Base-by-base conservation (phyloP, 768 basidiomycete genomes). In the Lepiota subincarnata region DNA sequence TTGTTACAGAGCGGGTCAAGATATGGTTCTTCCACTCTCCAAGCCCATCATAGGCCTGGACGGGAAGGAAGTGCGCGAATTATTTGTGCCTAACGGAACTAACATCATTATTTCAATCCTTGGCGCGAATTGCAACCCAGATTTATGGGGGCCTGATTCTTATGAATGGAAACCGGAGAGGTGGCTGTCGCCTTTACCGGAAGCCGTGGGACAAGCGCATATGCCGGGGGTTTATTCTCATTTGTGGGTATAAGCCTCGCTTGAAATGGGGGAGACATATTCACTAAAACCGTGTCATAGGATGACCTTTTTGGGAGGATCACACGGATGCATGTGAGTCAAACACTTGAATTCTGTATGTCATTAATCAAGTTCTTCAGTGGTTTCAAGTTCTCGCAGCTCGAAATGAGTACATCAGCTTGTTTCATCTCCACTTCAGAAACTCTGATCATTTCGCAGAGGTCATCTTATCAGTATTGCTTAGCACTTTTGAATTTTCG, bases 141-240 rank as follows among this genome's bases (percentile, higher is more conserved):
- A 59, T 1, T 56, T 73, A 1, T 78, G 76, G 76, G 76, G 75
- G 1, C 57, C 59, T 6, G 75, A 78, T 55, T 66, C 72, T 2
- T 35, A 65, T 8, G 70, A 72, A 49, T 78, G 72, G 70, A 72
- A 66, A 49, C 75, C 76, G 6, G 75, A 76, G 50, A 66, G 75
- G 34, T 78, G 73, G 73, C 59, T 75, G 5, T 60, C 62, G 1
- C 64, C 66, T 1, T 61, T 74, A n/a, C 75, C 73, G 1, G 59
- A 66, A 3, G 49, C 53, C 14, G 62, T 73, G 6, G 20, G 40
- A 11, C 42, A 49, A 3, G 59, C 61, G 0, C 50, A 59, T 8
- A 49, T 61, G 11, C 60, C 64, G 18, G 61, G 61, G 2, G 52
- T 65, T 7, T 65, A 61, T 42, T 60, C 59, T 2, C 45, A 60